Conservation (phyloP, 208 protist genomes). For the Crithidia acanthocephali region DNA sequence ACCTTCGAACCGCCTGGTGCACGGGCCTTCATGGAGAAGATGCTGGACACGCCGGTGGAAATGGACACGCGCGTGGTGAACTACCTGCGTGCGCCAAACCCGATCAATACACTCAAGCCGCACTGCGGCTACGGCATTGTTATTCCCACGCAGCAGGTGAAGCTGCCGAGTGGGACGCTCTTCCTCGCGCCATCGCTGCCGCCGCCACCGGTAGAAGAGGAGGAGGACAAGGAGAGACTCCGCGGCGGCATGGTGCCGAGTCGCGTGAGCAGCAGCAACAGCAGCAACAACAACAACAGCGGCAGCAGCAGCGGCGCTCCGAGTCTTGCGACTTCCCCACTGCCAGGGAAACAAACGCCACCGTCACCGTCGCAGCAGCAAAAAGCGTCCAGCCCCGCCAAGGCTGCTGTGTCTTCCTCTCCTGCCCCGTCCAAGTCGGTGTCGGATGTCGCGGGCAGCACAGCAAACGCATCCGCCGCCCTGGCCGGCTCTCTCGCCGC, state of each 20-base stretch:
- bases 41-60: slow-evolving; percentile 8
- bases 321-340: background rate
- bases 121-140: slow-evolving; percentile 87
- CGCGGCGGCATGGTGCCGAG: slow-evolving; percentile 9
- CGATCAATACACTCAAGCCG: slow-evolving; percentile 89
- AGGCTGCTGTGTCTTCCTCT: too few relatives aligned
- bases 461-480: background rate
- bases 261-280: background rate
- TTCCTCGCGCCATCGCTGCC: slow-evolving; percentile 31
- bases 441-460: too few relatives aligned
- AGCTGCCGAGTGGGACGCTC: slow-evolving; percentile 29
- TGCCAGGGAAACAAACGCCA: background rate
- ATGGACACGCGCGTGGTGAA: slow-evolving; percentile 67
- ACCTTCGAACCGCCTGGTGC: slow-evolving; percentile 91
- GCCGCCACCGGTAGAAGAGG: slow-evolving; percentile 4
- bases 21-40: slow-evolving; percentile 73
- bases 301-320: background rate
- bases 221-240: slow-evolving; percentile 14
- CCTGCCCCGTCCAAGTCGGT: too few relatives aligned
- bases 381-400: too few relatives aligned
- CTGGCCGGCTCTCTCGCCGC: background rate
- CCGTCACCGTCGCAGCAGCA: too few relatives aligned
- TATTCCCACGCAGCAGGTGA: slow-evolving; percentile 49
- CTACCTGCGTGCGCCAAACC: slow-evolving; percentile 87
- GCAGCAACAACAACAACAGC: background rate